A percentile compares a stretch with the other conserved stretches of the same genome.
Evolutionary conservation across 1,139 yeast genomes (phyloP).

Genomic region (Hyphopichia wangnamkhiaoensis): DNA sequence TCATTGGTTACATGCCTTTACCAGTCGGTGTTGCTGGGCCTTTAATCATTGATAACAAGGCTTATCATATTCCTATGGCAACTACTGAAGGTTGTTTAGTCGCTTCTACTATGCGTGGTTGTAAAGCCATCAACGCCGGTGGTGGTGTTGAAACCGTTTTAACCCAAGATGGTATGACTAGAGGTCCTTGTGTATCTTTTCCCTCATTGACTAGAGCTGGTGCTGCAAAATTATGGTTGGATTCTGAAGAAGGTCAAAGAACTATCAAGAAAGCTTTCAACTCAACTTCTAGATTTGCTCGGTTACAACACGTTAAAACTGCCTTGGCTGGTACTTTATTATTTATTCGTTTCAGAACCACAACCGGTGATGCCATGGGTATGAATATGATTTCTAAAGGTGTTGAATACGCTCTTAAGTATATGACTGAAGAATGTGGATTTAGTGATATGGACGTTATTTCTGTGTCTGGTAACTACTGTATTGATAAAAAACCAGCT

Average conservation of each 20-base stretch:
- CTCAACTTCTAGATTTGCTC: constrained; percentile 95
- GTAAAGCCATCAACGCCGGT: constrained; percentile 96
- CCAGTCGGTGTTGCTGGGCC: constrained; percentile 99
- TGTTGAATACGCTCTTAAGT: constrained; percentile 81
- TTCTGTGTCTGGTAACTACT: constrained; percentile 94
- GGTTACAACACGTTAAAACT: constrained; percentile 86
- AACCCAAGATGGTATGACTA: constrained; percentile 97
- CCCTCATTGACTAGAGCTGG: constrained; percentile 85
- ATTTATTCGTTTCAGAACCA: constrained; percentile 89
- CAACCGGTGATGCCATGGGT: constrained; percentile 99
- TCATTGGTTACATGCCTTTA: constrained; percentile 91
- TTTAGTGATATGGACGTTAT: constrained; percentile 92
- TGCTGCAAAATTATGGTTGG: constrained; percentile 93
- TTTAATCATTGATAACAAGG: constrained; percentile 79
- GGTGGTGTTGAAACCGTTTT: constrained; percentile 94
- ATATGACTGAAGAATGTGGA: constrained; percentile 86
- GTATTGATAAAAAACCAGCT: constrained; percentile 96
- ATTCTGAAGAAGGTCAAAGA: constrained; percentile 89
- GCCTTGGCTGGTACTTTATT: constrained; percentile 94
- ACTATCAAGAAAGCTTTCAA: constrained; percentile 86
- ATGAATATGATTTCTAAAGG: constrained; percentile 99
- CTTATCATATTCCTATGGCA: constrained; percentile 96
- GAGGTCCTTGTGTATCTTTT: constrained; percentile 97
- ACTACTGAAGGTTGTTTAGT: constrained; percentile 98
- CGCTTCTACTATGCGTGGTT: constrained; percentile 98